Conservation (phyloP, 2,329 filamentous ascomycete species). For the Blastomyces silverae region DNA sequence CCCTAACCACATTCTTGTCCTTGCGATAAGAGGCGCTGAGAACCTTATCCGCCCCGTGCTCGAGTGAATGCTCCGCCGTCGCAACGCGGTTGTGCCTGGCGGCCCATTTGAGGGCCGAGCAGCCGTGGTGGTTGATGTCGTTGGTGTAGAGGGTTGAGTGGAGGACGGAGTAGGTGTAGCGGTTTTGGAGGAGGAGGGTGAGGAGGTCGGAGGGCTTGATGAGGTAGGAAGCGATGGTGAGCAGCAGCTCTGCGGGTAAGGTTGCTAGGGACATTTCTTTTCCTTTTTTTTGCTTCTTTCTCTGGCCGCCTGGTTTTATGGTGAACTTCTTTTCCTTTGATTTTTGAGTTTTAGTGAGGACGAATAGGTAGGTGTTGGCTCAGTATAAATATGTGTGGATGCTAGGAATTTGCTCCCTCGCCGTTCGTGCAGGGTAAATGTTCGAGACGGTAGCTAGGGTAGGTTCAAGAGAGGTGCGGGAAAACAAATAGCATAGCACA, state of each 20-base stretch:
- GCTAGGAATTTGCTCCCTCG: no score
- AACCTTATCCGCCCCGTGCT: neutral
- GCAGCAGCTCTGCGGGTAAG: constrained; percentile 5
- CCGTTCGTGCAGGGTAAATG: no score
- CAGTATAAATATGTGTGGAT: no score
- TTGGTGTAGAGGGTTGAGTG: neutral
- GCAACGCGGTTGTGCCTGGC: neutral
- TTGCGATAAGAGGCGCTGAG: no score
- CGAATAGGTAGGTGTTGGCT: no score
- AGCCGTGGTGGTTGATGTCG: neutral
- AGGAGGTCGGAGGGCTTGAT: neutral
- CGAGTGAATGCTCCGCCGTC: neutral
- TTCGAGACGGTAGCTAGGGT: no score
- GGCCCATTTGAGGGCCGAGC: constrained; percentile 5
- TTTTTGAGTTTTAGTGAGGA: no score
- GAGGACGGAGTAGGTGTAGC: neutral
- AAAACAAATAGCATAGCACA: no score
- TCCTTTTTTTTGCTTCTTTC: neutral
- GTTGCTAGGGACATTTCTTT: neutral
- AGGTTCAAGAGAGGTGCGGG: no score
- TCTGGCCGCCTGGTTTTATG: no score
- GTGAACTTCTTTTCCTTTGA: neutral
- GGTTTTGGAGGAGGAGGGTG: constrained; percentile 1
- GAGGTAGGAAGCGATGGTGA: neutral
- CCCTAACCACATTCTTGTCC: no score